These are phyloP conservation scores for Sesbania bispinosa DNA, from an alignment of 306 rosid species.

Conservation along the genomic window DNA sequence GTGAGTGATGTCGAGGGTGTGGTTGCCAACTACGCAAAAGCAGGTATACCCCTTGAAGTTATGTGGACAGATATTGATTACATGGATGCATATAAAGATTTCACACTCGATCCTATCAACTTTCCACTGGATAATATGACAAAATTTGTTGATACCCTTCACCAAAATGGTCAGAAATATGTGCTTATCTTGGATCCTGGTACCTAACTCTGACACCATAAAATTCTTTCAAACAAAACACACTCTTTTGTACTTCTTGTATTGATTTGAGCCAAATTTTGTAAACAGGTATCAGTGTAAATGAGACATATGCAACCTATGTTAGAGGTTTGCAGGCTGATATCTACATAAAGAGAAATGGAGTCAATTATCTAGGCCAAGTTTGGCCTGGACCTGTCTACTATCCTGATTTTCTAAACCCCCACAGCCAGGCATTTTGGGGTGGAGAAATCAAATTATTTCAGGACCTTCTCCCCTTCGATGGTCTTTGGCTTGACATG, in stretches of 20 bases:
- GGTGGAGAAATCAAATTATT: slow-evolving; percentile 65
- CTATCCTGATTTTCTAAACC: slow-evolving; percentile 78
- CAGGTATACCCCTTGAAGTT: slow-evolving; percentile 81
- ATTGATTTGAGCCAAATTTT: slow-evolving; percentile 16
- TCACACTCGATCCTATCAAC: slow-evolving; percentile 84
- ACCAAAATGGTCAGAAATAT: slow-evolving; percentile 76
- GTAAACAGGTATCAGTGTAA: slow-evolving; percentile 61
- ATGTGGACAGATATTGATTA: slow-evolving; percentile 96
- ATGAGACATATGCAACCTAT: slow-evolving; percentile 57
- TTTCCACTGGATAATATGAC: slow-evolving; percentile 66
- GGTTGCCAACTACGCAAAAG: slow-evolving; percentile 69
- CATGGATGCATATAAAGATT: slow-evolving; percentile 86
- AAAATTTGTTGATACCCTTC: slow-evolving; percentile 53
- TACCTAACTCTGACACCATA: slow-evolving; percentile 18
- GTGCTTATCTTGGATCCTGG: slow-evolving; percentile 87
- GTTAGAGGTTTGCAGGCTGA: slow-evolving; percentile 66
- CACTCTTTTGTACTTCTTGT: neutral
- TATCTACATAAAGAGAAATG: slow-evolving; percentile 59
- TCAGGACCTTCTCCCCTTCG: slow-evolving; percentile 52
- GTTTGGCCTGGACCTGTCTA: slow-evolving; percentile 94
- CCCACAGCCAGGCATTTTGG: slow-evolving; percentile 52
- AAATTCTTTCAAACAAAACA: neutral
- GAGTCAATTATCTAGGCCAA: slow-evolving; percentile 60
- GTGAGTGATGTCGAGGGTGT: slow-evolving; percentile 60
- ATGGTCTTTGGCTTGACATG: slow-evolving; percentile 94